Percentiles rank a stretch among this genome's conserved stretches.
Conservation (phyloP, 371 early-diverging fungal species). For the Batkoa obscura region DNA sequence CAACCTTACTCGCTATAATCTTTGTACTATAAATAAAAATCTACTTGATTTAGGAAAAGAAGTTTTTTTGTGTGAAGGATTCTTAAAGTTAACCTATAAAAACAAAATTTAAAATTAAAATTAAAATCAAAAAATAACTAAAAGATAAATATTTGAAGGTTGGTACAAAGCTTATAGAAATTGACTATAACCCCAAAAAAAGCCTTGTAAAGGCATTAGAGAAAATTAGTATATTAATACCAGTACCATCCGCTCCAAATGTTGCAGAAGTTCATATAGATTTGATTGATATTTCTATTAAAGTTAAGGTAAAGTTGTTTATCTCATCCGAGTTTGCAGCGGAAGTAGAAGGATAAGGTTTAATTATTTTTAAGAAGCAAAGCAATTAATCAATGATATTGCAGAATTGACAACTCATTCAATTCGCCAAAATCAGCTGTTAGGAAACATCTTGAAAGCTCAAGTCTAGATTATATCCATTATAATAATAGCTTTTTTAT, state of each 20-base stretch:
- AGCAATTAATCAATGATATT: no score
- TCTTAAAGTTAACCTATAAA: no score
- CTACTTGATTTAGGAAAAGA: no score
- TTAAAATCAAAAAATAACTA: background rate
- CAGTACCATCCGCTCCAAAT: background rate
- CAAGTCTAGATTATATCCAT: background rate
- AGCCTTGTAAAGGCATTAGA: background rate
- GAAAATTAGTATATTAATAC: background rate
- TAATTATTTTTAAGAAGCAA: background rate
- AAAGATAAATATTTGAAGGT: background rate
- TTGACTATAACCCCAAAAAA: background rate
- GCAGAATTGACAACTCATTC: no score
- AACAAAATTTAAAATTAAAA: no score
- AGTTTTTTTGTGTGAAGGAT: no score
- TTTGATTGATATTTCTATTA: background rate
- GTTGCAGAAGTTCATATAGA: background rate
- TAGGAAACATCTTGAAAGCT: background rate
- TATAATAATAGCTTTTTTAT: background rate
- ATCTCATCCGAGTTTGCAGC: background rate
- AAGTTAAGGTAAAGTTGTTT: background rate
- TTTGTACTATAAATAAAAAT: no score
- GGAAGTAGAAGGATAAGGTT: background rate
- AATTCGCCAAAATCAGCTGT: no score
- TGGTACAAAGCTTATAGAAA: background rate
- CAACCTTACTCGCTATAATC: no score